Conservation (phyloP, 208 protist genomes). For the Leishmania amazonensis region DNA sequence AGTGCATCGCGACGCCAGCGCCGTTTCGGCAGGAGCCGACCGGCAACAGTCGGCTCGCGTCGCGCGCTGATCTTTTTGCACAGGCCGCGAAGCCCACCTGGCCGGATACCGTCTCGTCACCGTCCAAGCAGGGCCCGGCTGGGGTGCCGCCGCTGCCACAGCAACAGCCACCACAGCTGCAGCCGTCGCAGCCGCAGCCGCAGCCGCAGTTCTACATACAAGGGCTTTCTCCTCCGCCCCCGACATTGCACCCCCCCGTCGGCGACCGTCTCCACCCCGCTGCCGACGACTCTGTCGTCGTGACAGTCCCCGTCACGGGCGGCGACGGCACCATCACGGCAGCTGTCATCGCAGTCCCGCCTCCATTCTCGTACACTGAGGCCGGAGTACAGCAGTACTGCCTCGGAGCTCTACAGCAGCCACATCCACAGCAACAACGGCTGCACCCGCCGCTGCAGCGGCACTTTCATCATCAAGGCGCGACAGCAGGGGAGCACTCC, state of each 20-base stretch:
- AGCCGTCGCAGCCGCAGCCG: background rate
- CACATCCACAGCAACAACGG: background rate
- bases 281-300: slow-evolving; percentile 2
- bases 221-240: background rate
- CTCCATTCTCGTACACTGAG: slow-evolving; percentile 1
- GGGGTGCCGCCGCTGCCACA: background rate
- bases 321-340: background rate
- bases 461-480: background rate
- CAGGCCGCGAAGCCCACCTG: background rate
- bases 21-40: background rate
- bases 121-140: background rate
- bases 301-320: background rate
- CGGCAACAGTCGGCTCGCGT: background rate
- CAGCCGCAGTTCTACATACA: background rate
- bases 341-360: background rate
- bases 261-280: background rate
- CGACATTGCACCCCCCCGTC: background rate
- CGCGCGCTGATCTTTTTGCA: background rate
- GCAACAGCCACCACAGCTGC: background rate
- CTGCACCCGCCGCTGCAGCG: background rate
- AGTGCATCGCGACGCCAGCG: background rate
- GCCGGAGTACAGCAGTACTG: slow-evolving; percentile 5
- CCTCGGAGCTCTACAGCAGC: slow-evolving; percentile 2
- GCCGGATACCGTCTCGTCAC: background rate
- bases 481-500: background rate